Base-by-base conservation (phyloP, 495 filamentous ascomycete species). In the Alectoria sarmentosa region DNA sequence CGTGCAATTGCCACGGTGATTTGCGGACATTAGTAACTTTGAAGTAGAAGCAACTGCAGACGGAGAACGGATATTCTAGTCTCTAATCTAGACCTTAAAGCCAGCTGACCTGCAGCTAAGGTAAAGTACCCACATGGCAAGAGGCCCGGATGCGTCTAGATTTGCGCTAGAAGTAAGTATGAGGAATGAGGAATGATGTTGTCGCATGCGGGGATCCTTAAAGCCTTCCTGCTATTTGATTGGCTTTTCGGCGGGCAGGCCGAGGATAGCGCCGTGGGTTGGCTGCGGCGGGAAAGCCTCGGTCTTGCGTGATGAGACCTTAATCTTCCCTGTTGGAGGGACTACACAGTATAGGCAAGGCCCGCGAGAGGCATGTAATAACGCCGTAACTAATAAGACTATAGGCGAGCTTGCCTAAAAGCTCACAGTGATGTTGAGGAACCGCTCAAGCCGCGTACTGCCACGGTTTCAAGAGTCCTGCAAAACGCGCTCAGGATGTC, bases 251-350 rank as follows among this genome's bases (percentile, higher is more conserved):
- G 49, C 28, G 1, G 49, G 15, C 2, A 7, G 49, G 26, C 49
- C 49, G 49, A 54, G 15, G 28, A 17, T 52, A 52, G 48, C 48
- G 48, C 23, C 23, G 48, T 32, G 49, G 49, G 13, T 54, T 32
- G 49, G 49, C 8, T 54, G 28, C 49, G 49, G 49, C 49, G 49
- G 49, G 49, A 54, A 54, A 52, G 49, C 49, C 28, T 54, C 49
- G 26, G 49, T 54, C 49, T 54, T 54, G 49, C 28, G 49, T 54
- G n/a, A 54, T 54, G 49, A 54, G 26, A 30, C 48, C 48, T 14
- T 48, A n/a, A 10, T 26, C 36, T 37, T n/a, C n/a, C n/a, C n/a
- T n/a, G n/a, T n/a, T n/a, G n/a, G n/a, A n/a, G n/a, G n/a, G n/a
- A n/a, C n/a, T n/a, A n/a, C n/a, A n/a, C n/a, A n/a, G n/a, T n/a